Conservation (phyloP, 257 asterid species). For the Scutellaria barbata region DNA sequence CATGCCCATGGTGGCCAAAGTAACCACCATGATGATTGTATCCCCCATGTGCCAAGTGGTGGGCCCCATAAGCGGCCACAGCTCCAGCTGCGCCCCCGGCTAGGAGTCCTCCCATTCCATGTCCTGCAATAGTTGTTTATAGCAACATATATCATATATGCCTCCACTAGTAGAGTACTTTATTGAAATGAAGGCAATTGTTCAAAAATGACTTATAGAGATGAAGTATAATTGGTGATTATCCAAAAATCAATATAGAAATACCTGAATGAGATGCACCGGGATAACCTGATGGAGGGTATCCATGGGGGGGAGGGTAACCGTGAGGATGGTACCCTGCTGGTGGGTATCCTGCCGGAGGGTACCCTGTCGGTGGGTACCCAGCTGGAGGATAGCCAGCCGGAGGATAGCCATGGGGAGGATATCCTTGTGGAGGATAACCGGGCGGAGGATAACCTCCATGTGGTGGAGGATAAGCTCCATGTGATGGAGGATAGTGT, state of each 20-base stretch:
- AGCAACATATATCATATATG: background rate
- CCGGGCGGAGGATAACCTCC: conserved; percentile 47
- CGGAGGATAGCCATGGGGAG: conserved; percentile 45
- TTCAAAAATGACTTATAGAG: background rate
- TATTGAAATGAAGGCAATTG: background rate
- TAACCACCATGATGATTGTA: conserved; percentile 60
- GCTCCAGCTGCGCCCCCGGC: conserved; percentile 96
- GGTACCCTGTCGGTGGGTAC: conserved; percentile 54
- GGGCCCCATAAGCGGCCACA: conserved; percentile 86
- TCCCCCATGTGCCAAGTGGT: conserved; percentile 71
- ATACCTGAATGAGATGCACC: conserved; percentile 69
- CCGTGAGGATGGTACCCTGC: conserved; percentile 51
- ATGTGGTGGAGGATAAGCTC: conserved; percentile 47
- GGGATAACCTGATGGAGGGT: conserved; percentile 52
- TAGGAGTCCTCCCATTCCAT: conserved; percentile 63
- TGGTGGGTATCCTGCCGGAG: conserved; percentile 59
- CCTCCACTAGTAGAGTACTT: background rate
- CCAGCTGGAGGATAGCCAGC: conserved; percentile 49
- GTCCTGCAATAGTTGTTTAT: conserved; percentile 50
- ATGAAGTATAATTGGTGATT: background rate
- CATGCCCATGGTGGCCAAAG: conserved; percentile 73
- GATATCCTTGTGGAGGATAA: conserved; percentile 55
- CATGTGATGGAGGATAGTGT: conserved; percentile 48
- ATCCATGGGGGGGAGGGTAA: conserved; percentile 51
- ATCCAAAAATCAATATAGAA: background rate